Evolutionary conservation across 768 basidiomycete genomes (phyloP).

Genomic region (Boletales sp.): DNA sequence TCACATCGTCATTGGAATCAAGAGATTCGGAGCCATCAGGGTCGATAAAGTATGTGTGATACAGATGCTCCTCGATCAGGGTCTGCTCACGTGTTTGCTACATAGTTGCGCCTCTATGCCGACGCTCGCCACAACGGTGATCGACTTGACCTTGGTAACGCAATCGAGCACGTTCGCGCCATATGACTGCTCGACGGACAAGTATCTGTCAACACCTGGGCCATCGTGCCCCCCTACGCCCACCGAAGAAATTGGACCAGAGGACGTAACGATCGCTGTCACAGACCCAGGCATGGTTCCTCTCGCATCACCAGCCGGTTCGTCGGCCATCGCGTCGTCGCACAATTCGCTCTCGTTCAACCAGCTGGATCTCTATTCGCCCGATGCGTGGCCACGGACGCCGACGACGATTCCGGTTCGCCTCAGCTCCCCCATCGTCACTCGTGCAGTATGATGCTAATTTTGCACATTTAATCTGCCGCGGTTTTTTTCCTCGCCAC

Average conservation of each 20-base stretch:
- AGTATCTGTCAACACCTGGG: constrained; percentile 1
- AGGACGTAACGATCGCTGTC: constrained; percentile 12
- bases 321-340: constrained; percentile 25
- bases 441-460: too few relatives aligned
- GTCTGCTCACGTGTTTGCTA: constrained; percentile 11
- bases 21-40: too few relatives aligned
- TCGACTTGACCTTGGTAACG: constrained; percentile 19
- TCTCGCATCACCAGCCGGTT: constrained; percentile 24
- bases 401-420: constrained; percentile 16
- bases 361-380: constrained; percentile 2
- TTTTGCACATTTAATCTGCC: too few relatives aligned
- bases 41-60: too few relatives aligned
- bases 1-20: too few relatives aligned
- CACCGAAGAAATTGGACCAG: background rate
- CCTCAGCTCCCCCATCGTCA: background rate
- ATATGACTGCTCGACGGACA: constrained; percentile 4
- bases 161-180: constrained; percentile 9
- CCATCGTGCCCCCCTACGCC: constrained; percentile 5
- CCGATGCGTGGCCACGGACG: constrained; percentile 20
- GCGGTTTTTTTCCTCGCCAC: too few relatives aligned
- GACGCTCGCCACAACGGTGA: constrained; percentile 17
- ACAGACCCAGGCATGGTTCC: constrained; percentile 8
- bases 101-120: constrained; percentile 5
- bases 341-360: constrained; percentile 30
- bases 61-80: too few relatives aligned